Base-by-base conservation (phyloP, 345 rosid species). In the Ceriops zippeliana region DNA sequence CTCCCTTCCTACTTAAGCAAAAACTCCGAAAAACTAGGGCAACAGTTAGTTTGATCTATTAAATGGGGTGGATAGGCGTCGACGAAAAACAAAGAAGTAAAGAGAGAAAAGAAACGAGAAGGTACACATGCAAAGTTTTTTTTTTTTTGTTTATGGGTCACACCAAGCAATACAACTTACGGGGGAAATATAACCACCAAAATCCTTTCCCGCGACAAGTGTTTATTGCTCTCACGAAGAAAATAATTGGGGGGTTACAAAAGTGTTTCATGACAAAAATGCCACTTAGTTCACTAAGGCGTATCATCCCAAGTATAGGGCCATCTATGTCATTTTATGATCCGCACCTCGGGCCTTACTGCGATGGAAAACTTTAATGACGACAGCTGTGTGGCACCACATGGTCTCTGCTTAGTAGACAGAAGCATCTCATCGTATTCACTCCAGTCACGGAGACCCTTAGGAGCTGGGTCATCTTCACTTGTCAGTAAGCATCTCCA, bases 321-420 rank as follows among this genome's bases (percentile, higher is more conserved):
- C 13, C 75, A 62, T 57, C 32, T 15, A 26, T 67, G 70, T 57
- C 69, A 70, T 63, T 73, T 70, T 26, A 54, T 68, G 73, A 27
- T 61, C 72, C 26, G 74, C 76, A 78, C 71, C 79, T 69, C 70
- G 73, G 83, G 86, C 86, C 80, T 83, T 83, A 37, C 87, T 82
- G 89, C 81, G 80, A 82, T 85, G 80, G 89, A 66, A 83, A 82
- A 70, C 80, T 61, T 37, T 73, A 65, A 56, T 67, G 70, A 69
- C 69, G 74, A 38, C 75, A 71, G 60, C 73, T 27, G 62, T 65
- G 66, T 32, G 35, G 56, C 65, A 38, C 68, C 64, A 58, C 62
- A 65, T 71, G 67, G 58, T 73, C 54, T 42, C 54, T 42, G 31
- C 10, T 27, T 47, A 69, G 19, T 16, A 56, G 22, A 71, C 37